Base-by-base conservation (phyloP, 2,329 filamentous ascomycete genomes). In the Talaromyces sp. region DNA sequence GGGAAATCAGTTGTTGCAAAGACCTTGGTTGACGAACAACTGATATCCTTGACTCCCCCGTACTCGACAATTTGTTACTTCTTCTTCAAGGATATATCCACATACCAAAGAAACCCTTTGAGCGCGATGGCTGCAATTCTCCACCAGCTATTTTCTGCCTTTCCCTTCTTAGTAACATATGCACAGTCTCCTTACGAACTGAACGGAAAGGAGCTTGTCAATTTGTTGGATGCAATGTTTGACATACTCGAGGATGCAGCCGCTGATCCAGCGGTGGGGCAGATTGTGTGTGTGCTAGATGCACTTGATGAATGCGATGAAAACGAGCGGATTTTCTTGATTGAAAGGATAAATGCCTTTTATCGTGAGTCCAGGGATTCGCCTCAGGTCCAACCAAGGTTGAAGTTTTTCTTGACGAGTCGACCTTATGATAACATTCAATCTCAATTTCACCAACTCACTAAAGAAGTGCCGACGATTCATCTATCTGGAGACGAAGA, bases 1-100 rank as follows among this genome's bases (percentile, higher is more conserved):
- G 77, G 77, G 8, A 79, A 80, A 61, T 78, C 78, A 0, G 77
- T 79, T 4, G 62, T 80, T 2, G 68, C 72, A 15, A 76, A 64
- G 60, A 68, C 71, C 47, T 60, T 80, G 1, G 66, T 74, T 0
- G 75, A 79, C 33, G 17, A 63, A 0, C 59, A 70, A 0, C 62
- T 80, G 2, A 55, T 56, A 0, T 63, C 30, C 0, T 65, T 42
- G 0, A 19, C 47, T 1, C 59, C 54, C 0, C 68, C 65, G 28
- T 44, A 25, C 22, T 32, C 52, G 0, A 73, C 67, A 1, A 67
- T 76, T 6, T 78, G 75, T 64, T 80, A 80, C 66, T 80, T 78
- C 63, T 80, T 80, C 62, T 80, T 80, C 65, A 78, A 78, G 60
- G 73, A 76, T 47, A 19, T 64, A 3, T 60, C 58, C 17, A 58